A percentile compares a stretch with the other conserved stretches of the same genome.
Evolutionary conservation across 768 basidiomycete genomes (phyloP).

Genomic region (Cystofilobasidium ferigula): DNA sequence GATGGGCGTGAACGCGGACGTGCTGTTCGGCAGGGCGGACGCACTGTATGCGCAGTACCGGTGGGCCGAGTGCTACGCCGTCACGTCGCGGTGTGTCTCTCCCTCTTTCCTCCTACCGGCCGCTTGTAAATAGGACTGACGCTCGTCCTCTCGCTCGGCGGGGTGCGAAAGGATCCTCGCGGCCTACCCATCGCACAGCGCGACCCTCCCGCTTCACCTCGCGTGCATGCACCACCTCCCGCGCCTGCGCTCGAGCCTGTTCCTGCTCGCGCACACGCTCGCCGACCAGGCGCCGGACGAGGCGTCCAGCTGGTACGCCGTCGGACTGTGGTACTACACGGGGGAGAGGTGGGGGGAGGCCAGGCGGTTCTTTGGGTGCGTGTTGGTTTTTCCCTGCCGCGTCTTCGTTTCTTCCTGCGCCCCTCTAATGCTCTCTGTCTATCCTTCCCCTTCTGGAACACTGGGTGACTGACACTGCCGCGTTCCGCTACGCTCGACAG

Average conservation of each 20-base stretch:
- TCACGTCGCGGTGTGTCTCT: conserved; percentile 61
- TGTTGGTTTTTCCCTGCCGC: background rate
- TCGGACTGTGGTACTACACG: conserved; percentile 90
- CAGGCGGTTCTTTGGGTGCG: conserved; percentile 84
- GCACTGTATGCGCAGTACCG: conserved; percentile 75
- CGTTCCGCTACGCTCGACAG: conserved; percentile 40
- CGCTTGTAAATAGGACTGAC: background rate
- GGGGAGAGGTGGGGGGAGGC: conserved; percentile 81
- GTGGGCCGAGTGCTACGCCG: conserved; percentile 85
- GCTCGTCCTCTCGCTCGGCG: background rate
- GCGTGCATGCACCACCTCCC: conserved; percentile 96
- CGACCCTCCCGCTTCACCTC: conserved; percentile 85
- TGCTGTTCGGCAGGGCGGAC: conserved; percentile 81
- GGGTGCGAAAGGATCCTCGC: conserved; percentile 87
- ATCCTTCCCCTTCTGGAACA: background rate
- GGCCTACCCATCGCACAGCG: conserved; percentile 70
- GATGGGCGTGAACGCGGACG: conserved; percentile 82
- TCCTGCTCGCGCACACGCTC: conserved; percentile 91
- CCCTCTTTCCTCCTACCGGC: background rate
- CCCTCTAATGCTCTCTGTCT: no score
- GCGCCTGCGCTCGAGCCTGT: conserved; percentile 81
- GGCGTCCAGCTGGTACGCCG: conserved; percentile 93
- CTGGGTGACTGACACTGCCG: background rate
- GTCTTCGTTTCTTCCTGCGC: no score
- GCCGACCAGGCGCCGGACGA: conserved; percentile 89